Evolutionary conservation across 2,329 filamentous ascomycete species (phyloP), one percentile per base, ranked within the genome.

Genomic region (Sphaerulina vaccinii): DNA sequence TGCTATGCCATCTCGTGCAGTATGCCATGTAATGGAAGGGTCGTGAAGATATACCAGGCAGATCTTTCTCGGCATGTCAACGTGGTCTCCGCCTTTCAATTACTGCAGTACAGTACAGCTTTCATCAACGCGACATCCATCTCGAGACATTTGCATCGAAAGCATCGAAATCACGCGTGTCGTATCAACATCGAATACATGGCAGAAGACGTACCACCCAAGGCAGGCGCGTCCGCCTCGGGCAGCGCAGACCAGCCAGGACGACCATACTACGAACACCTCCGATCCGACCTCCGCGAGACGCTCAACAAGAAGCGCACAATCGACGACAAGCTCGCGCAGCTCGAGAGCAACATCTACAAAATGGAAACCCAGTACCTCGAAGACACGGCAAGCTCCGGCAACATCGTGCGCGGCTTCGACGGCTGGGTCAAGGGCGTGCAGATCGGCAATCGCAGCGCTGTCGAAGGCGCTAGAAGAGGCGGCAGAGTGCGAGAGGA

Each of bases 351-450:
- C 43, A 80, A 82, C 59, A 97, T 99, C 63, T 84, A 81, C 67
- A 84, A 86, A 58, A 86, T 89, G 65, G 93, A 99, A 71, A 83
- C 85, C 52, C 80, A 85, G 15, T 99, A 99, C 70, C 83, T 99
- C 45, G 92, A 97, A 70, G 90, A 90, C 65, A 95, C 90, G 3
- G 86, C 85, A 11, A 83, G 79, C 62, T 81, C 82, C 16, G 93
- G 93, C 38, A 99, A 99, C 74, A 97, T 99, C 68, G 92, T 99
- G 69, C 90, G 88, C 42, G 93, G 93, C 18, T 99, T 99, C 71
- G 93, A 99, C 71, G 95, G 90, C 68, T 99, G 97, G 74, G 95
- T 96, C 77, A 99, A 99, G 72, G 91, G 79, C 3, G 79, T 84
- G 9, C 78, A 82, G 60, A 77, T 73, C 3, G 71, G 70, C 22